A percentile compares a stretch with the other conserved stretches of the same genome.
phyloP scores from a whole-genome alignment of 2,329 filamentous ascomycete species.

The Graphiopsis chlorocephala region DNA sequence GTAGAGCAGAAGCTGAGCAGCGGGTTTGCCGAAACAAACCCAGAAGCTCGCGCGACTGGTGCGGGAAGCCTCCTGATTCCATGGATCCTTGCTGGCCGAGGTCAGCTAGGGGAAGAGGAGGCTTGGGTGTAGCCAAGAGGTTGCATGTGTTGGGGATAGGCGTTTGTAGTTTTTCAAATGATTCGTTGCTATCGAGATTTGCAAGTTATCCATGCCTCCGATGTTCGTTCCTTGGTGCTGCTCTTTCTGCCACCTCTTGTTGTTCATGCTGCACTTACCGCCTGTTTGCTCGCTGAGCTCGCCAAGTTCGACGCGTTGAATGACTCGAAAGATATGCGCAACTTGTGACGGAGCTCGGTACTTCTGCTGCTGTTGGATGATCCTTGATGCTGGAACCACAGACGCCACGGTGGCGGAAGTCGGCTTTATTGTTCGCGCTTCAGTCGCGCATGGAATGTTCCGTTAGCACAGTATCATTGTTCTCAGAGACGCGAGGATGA shows the following conservation, averaged over 20 bases:
- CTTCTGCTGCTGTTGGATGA: too few relatives aligned
- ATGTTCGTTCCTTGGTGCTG: not conserved
- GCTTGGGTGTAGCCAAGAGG: constrained; percentile 18
- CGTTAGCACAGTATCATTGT: not conserved
- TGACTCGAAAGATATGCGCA: not conserved
- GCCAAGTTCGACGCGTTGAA: not conserved
- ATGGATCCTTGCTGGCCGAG: constrained; percentile 19
- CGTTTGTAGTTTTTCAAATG: not conserved
- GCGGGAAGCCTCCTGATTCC: constrained; percentile 29
- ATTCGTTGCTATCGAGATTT: too few relatives aligned
- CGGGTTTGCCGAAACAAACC: constrained; percentile 38
- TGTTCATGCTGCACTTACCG: not conserved
- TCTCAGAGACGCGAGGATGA: not conserved
- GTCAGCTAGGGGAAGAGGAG: constrained; percentile 28
- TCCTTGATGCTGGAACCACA: not conserved
- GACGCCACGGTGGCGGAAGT: not conserved
- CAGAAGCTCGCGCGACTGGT: constrained; percentile 26
- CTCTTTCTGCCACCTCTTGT: not conserved
- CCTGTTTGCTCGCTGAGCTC: not conserved
- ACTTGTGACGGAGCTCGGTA: not conserved
- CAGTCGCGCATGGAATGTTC: not conserved
- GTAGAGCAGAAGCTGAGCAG: constrained; percentile 30
- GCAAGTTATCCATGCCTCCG: too few relatives aligned
- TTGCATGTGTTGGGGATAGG: not conserved
- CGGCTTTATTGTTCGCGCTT: not conserved